Base-by-base conservation (phyloP, 1,139 yeast species). In the Hanseniaspora uvarum region DNA sequence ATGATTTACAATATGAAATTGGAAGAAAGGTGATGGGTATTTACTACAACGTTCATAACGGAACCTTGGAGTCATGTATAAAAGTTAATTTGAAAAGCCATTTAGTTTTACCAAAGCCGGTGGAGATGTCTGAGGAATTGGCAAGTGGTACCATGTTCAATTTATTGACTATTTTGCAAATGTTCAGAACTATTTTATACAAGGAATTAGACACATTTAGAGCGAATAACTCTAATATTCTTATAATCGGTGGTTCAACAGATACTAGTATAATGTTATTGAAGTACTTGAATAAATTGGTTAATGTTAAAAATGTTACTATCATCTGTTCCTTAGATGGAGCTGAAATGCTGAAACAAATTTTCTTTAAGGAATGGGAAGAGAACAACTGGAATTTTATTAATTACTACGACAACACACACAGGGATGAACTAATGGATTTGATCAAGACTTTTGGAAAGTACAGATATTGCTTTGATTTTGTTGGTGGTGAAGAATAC, bases 241-340 rank as follows among this genome's bases (percentile, higher is more conserved):
- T 85, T 50, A 71, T 86, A 40, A 71, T 83, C 56, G 95, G 95
- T 44, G 92, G 84, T 14, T 79, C 86, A 4, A 78, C 94, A 1
- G 45, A 34, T 21, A 50, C 53, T 6, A 41, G 47, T 12, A 26
- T 50, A 5, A 50, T 50, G 53, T 31, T 50, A 6, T 43, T 50
- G 43, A 50, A 50, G 18, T 50, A 50, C 24, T 36, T 50, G 28
- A 57, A 57, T 47, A 59, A 57, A 39, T 39, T 48, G 16, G 59
- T 57, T 24, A 53, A 57, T 28, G 51, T 56, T 16, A 57, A 55
- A 28, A 45, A 56, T 16, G 44, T 58, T 6, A 44, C 57, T 14
- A 43, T 50, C 4, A 36, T 50, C 5, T 45, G 47, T 7, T 50
- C 53, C 14, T 21, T 23, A 23, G 53, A 50, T 31, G 47, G 53